These are phyloP conservation scores for Tillandsia leiboldiana DNA, from an alignment of 176 grass and related monocot species.

Conservation along the genomic window DNA sequence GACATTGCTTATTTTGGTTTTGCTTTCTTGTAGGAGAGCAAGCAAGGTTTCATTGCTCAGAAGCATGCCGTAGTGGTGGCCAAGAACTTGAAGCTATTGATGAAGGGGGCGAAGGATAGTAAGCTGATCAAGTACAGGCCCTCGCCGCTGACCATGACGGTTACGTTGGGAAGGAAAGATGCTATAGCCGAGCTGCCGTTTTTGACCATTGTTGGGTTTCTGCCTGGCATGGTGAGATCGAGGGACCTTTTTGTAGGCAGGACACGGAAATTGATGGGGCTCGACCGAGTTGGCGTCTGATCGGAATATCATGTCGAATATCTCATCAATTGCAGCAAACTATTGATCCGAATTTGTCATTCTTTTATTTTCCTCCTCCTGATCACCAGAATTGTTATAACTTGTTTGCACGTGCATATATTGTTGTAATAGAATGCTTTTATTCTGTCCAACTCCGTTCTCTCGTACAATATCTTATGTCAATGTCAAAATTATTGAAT, in stretches of 20 bases:
- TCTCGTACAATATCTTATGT: no score
- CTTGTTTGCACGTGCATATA: not conserved
- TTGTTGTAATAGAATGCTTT: no score
- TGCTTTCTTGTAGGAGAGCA: slow-evolving; percentile 22
- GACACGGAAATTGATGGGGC: slow-evolving; percentile 53
- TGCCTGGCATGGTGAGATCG: slow-evolving; percentile 45
- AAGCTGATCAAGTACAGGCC: slow-evolving; percentile 68
- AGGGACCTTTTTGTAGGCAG: slow-evolving; percentile 40
- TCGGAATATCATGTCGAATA: no score
- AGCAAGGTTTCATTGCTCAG: slow-evolving; percentile 55
- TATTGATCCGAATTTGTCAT: no score
- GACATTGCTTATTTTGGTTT: not conserved
- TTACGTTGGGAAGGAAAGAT: slow-evolving; percentile 46
- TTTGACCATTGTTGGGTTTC: slow-evolving; percentile 35
- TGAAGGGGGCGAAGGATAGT: slow-evolving; percentile 32
- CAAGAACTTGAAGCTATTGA: slow-evolving; percentile 43
- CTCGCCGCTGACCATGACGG: slow-evolving; percentile 12
- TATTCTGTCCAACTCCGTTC: no score
- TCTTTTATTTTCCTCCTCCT: not conserved
- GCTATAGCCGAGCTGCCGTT: slow-evolving; percentile 59
- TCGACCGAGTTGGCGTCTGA: not conserved
- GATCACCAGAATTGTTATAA: not conserved
- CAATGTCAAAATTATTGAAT: no score
- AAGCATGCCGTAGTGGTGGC: slow-evolving; percentile 54
- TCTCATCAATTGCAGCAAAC: no score